Conservation (phyloP, 352 stramenopile genomes). For the Pythium scleroteichum region DNA sequence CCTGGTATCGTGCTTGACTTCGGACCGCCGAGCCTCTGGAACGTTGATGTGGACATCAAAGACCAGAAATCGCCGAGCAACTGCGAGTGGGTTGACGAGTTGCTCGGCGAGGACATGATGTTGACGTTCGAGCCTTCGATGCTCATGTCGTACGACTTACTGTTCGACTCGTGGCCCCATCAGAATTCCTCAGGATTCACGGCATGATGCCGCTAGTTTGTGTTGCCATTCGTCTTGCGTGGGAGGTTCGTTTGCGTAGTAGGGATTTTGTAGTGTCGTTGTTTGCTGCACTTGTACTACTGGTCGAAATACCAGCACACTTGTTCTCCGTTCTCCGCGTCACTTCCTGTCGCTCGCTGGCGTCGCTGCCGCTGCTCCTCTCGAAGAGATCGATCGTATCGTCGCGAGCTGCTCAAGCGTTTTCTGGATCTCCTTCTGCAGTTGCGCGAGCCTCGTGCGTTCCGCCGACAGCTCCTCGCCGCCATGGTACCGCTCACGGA, state of each 20-base stretch:
- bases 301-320: slow-evolving; percentile 1
- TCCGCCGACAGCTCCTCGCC: slow-evolving; percentile 49
- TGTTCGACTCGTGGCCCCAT: slow-evolving; percentile 17
- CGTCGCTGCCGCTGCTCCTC: not conserved
- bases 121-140: slow-evolving; percentile 14
- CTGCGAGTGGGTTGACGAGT: slow-evolving; percentile 46
- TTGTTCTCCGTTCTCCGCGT: not conserved
- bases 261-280: slow-evolving; percentile 1
- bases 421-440: slow-evolving; percentile 59
- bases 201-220: slow-evolving; percentile 12
- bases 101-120: slow-evolving; percentile 39
- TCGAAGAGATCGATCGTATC: slow-evolving; percentile 21
- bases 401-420: slow-evolving; percentile 57
- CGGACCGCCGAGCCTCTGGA: slow-evolving; percentile 49
- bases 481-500: slow-evolving; percentile 51
- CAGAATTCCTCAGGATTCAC: slow-evolving; percentile 18
- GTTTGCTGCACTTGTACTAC: not conserved
- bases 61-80: slow-evolving; percentile 13
- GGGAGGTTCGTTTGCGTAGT: not conserved
- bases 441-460: slow-evolving; percentile 53
- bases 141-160: slow-evolving; percentile 14
- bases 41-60: slow-evolving; percentile 34
- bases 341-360: not conserved
- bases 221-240: not conserved
- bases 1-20: slow-evolving; percentile 51